A percentile compares a stretch with the other conserved stretches of the same genome.
Conservation (phyloP, 495 filamentous ascomycete species). For the Penicillium cataractarum region DNA sequence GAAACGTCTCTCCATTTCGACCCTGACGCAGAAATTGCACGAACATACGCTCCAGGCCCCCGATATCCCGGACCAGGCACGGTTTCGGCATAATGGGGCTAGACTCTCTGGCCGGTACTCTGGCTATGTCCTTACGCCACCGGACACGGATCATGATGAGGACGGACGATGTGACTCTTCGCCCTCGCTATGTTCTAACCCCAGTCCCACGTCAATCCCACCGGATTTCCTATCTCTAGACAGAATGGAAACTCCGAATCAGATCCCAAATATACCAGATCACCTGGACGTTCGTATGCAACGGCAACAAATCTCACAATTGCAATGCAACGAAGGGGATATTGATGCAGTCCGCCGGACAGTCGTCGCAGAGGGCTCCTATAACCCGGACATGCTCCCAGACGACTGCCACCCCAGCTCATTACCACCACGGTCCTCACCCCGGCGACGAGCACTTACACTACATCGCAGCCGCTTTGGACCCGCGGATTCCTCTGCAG, state of each 20-base stretch:
- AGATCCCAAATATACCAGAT: slow-evolving; percentile 8
- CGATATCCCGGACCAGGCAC: slow-evolving; percentile 8
- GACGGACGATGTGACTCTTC: slow-evolving; percentile 37
- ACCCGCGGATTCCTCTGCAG: slow-evolving; percentile 12
- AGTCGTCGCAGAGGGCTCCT: slow-evolving; percentile 29
- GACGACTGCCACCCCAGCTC: slow-evolving; percentile 52
- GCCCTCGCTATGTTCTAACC: slow-evolving; percentile 35
- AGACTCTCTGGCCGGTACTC: slow-evolving; percentile 22
- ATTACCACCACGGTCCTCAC: slow-evolving; percentile 41
- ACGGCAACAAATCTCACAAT: slow-evolving; percentile 47
- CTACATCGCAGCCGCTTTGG: slow-evolving; percentile 37
- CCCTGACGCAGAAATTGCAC: slow-evolving; percentile 49
- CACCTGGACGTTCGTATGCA: slow-evolving; percentile 38
- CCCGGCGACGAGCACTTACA: slow-evolving; percentile 32
- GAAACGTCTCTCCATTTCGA: slow-evolving; percentile 48
- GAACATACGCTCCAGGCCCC: slow-evolving; percentile 46
- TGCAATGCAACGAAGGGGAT: slow-evolving; percentile 44
- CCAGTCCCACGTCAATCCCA: slow-evolving; percentile 43
- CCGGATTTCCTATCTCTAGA: slow-evolving; percentile 27
- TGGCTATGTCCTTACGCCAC: slow-evolving; percentile 46
- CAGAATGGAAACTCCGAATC: slow-evolving; percentile 6
- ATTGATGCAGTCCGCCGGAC: slow-evolving; percentile 44
- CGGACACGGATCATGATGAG: slow-evolving; percentile 49
- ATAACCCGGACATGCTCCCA: slow-evolving; percentile 19
- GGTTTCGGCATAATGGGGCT: slow-evolving; percentile 10